Conservation (phyloP, 108 stramenopile species). For the Pseudonitzschia multiseries region DNA sequence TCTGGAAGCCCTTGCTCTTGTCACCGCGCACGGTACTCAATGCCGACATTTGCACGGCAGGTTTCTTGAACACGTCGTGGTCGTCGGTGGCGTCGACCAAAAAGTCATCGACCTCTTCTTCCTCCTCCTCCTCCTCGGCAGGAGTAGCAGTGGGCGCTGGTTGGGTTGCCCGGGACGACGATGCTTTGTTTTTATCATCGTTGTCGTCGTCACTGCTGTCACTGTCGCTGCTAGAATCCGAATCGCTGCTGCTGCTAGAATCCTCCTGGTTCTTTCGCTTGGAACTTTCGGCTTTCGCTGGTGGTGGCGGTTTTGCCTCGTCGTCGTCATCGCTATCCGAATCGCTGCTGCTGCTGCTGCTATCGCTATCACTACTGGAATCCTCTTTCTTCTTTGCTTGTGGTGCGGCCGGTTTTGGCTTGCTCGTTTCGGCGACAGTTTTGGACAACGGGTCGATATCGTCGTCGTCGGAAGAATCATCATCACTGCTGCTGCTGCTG, state of each 20-base stretch:
- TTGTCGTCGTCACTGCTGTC: slow-evolving; percentile 16
- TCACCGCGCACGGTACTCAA: slow-evolving; percentile 36
- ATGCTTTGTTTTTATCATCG: slow-evolving; percentile 7
- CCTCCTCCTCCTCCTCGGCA: slow-evolving; percentile 22
- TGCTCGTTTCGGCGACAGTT: background rate
- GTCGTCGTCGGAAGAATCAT: slow-evolving; percentile 19
- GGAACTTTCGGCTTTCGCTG: background rate
- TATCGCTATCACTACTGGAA: slow-evolving; percentile 24
- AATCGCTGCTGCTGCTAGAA: slow-evolving; percentile 9
- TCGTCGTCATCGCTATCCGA: slow-evolving; percentile 33
- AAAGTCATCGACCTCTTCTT: slow-evolving; percentile 44
- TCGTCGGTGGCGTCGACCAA: slow-evolving; percentile 20
- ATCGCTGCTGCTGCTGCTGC: slow-evolving; percentile 16
- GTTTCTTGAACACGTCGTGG: slow-evolving; percentile 41
- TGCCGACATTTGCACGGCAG: slow-evolving; percentile 22
- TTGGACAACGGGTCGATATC: slow-evolving; percentile 11
- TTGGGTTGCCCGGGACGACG: background rate
- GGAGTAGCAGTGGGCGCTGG: background rate
- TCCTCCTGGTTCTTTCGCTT: slow-evolving; percentile 10
- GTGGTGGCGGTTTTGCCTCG: slow-evolving; percentile 14
- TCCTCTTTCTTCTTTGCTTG: slow-evolving; percentile 17
- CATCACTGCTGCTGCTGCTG: slow-evolving; percentile 8
- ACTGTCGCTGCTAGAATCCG: slow-evolving; percentile 23
- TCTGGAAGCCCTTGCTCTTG: slow-evolving; percentile 61
- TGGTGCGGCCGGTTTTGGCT: background rate